Percentiles rank a stretch among this genome's conserved stretches.
Conservation (phyloP, 2,329 filamentous ascomycete species). For the Sclerotinia nivalis region DNA sequence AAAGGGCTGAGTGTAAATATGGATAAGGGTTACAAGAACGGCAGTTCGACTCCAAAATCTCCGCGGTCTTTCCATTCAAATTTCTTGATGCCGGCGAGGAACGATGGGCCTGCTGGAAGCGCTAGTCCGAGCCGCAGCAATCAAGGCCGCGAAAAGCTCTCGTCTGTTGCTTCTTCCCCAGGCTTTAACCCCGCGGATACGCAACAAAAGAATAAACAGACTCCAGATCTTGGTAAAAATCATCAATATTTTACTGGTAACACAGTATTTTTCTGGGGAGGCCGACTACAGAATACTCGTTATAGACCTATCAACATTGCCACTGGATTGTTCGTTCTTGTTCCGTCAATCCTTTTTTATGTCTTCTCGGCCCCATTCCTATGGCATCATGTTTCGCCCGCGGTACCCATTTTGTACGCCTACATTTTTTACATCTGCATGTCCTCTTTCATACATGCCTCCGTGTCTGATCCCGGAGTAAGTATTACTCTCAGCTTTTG, state of each 20-base stretch:
- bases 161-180: constrained; percentile 76
- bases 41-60: constrained; percentile 61
- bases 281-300: constrained; percentile 83
- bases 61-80: constrained; percentile 75
- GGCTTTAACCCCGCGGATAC: constrained; percentile 55
- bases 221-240: constrained; percentile 62
- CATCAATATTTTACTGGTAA: constrained; percentile 95
- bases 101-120: constrained; percentile 51
- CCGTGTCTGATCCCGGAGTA: constrained; percentile 88
- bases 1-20: constrained; percentile 58
- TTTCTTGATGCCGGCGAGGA: constrained; percentile 65
- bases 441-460: constrained; percentile 92
- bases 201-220: constrained; percentile 36
- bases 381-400: constrained; percentile 86
- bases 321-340: constrained; percentile 76
- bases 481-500: constrained; percentile 45
- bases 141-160: constrained; percentile 77
- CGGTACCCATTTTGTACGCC: constrained; percentile 83
- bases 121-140: constrained; percentile 56
- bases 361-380: constrained; percentile 75
- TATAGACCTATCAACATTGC: constrained; percentile 86
- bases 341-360: constrained; percentile 83
- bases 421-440: constrained; percentile 90
- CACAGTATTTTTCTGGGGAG: constrained; percentile 83
- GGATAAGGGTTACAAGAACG: constrained; percentile 57